A percentile compares a stretch with the other conserved stretches of the same genome.
Evolutionary conservation across 2,329 filamentous ascomycete species (phyloP).

Genomic region (Diaporthe citriasiana): DNA sequence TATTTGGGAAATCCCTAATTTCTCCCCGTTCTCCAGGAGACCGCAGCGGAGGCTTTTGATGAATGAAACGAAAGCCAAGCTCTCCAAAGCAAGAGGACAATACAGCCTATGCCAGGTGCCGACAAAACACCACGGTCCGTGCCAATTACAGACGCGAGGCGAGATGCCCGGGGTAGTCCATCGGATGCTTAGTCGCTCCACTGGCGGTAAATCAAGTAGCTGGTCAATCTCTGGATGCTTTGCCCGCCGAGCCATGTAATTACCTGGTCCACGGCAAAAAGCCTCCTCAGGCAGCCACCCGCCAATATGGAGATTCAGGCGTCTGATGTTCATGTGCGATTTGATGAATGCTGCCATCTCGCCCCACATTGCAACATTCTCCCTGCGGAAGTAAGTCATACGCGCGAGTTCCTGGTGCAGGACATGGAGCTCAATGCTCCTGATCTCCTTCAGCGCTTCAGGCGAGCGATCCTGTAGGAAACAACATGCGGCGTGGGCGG

Average conservation of each 20-base stretch:
- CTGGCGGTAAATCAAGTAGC: not conserved
- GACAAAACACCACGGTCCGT: not conserved
- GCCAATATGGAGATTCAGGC: not conserved
- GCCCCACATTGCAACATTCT: not conserved
- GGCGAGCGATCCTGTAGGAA: not conserved
- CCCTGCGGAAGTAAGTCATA: too few species aligned
- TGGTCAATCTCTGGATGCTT: not conserved
- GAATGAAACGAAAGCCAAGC: not conserved
- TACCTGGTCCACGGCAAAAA: not conserved
- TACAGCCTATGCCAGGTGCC: too few species aligned
- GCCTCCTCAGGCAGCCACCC: not conserved
- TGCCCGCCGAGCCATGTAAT: not conserved
- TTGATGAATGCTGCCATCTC: not conserved
- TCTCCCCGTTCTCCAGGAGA: not conserved
- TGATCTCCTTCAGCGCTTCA: not conserved
- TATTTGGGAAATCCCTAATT: not conserved
- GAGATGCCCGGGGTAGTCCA: not conserved
- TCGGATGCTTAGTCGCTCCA: not conserved
- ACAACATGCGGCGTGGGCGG: not conserved
- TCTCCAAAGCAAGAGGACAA: not conserved
- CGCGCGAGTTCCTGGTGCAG: not conserved
- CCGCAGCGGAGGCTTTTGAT: not conserved
- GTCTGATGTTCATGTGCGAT: not conserved
- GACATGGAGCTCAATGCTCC: not conserved
- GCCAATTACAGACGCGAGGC: not conserved